Percentiles rank a stretch among this genome's conserved stretches.
Conservation (phyloP, 2,329 filamentous ascomycete species). For the Talaromyces rugulosus region DNA sequence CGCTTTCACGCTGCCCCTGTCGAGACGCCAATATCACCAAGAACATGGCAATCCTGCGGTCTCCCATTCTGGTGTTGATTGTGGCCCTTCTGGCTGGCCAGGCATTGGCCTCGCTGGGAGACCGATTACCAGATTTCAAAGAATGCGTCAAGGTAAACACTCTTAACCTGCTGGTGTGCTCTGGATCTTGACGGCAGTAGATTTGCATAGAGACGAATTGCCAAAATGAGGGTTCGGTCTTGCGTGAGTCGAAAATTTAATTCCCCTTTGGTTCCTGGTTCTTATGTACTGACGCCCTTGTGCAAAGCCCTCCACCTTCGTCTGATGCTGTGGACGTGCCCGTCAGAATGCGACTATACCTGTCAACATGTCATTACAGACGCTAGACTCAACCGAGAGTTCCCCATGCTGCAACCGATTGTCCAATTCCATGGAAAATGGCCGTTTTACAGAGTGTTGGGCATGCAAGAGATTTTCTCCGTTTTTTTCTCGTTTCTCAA, state of each 20-base stretch:
- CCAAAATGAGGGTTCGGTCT: conserved; percentile 58
- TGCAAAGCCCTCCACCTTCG: conserved; percentile 71
- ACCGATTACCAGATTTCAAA: conserved; percentile 79
- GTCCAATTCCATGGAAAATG: conserved; percentile 98
- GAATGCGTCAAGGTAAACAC: conserved; percentile 71
- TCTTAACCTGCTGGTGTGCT: background rate
- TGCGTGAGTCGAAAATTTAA: conserved; percentile 58
- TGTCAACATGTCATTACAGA: conserved; percentile 91
- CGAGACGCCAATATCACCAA: background rate
- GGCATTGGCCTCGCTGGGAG: conserved; percentile 69
- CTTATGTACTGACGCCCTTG: conserved; percentile 35
- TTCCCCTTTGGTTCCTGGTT: background rate
- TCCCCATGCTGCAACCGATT: conserved; percentile 61
- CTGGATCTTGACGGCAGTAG: conserved; percentile 43
- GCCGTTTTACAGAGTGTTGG: conserved; percentile 87
- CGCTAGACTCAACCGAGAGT: conserved; percentile 61
- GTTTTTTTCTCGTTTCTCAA: conserved; percentile 93
- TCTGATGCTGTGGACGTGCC: conserved; percentile 87
- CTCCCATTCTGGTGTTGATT: conserved; percentile 17
- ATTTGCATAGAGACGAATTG: conserved; percentile 81
- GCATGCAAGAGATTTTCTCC: conserved; percentile 91
- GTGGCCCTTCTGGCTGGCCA: conserved; percentile 31
- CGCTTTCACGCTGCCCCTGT: background rate
- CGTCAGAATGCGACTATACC: conserved; percentile 92
- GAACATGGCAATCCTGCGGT: background rate